Percentiles rank a stretch among this genome's conserved stretches.
phyloP scores from a whole-genome alignment of 2,329 filamentous ascomycete genomes.

The Fusarium xylarioides region DNA sequence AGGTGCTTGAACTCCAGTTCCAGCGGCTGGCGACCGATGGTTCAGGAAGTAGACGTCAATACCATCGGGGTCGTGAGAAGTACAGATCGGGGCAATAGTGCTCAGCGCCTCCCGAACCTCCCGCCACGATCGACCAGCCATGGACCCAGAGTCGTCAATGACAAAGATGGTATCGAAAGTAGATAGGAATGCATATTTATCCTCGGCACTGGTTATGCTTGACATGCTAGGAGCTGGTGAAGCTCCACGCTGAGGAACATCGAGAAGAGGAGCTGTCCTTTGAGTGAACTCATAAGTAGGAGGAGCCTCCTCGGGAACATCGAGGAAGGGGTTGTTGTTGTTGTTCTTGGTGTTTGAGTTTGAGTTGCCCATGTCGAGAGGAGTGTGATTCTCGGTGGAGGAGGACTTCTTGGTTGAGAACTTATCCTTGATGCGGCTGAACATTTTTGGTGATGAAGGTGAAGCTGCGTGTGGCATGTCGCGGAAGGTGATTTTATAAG shows the following conservation, averaged over 20 bases:
- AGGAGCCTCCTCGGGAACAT: conserved; percentile 42
- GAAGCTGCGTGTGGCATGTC: conserved; percentile 20
- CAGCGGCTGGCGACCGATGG: conserved; percentile 56
- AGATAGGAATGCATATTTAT: conserved; percentile 78
- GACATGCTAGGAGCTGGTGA: conserved; percentile 31
- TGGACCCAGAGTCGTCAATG: conserved; percentile 91
- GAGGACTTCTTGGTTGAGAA: conserved; percentile 41
- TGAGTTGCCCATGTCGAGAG: conserved; percentile 8
- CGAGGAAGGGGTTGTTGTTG: conserved; percentile 2
- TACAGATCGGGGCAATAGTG: conserved; percentile 84
- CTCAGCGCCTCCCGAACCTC: conserved; percentile 77
- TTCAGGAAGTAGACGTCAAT: conserved; percentile 95
- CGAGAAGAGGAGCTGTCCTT: conserved; percentile 3
- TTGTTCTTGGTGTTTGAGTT: background rate
- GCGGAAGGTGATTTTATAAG: background rate
- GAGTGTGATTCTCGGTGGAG: background rate
- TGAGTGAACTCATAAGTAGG: conserved; percentile 46
- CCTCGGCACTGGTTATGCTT: conserved; percentile 60
- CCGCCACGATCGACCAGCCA: conserved; percentile 79
- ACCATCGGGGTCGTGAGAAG: conserved; percentile 80
- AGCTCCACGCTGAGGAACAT: conserved; percentile 19
- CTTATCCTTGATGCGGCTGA: conserved; percentile 46
- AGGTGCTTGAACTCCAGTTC: conserved; percentile 51
- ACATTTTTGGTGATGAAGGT: conserved; percentile 29
- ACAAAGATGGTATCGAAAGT: conserved; percentile 89